Percentiles rank a stretch among this genome's conserved stretches.
Evolutionary conservation across 441 rosid genomes (phyloP).

Genomic region (Monsonia emarginata): DNA sequence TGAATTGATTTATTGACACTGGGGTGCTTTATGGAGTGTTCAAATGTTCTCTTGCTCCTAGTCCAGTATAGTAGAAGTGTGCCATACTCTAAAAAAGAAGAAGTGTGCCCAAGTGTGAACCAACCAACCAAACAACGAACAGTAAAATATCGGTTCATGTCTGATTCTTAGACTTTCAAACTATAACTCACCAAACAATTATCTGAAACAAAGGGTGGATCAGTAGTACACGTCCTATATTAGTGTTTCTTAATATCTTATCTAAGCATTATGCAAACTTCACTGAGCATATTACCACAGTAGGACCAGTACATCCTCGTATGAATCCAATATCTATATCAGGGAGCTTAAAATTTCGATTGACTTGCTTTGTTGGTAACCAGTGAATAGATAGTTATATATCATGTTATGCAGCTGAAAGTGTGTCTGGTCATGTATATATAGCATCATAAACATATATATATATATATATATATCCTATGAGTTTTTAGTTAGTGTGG

Average conservation of each 20-base stretch:
- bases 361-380: not conserved
- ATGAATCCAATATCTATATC: not conserved
- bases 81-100: not conserved
- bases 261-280: not conserved
- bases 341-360: not conserved
- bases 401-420: not conserved
- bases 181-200: not conserved
- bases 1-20: not conserved
- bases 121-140: not conserved
- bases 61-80: not conserved
- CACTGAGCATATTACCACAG: not conserved
- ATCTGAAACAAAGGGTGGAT: not conserved
- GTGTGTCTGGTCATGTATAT: not conserved
- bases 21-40: not conserved
- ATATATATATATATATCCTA: not conserved
- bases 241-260: not conserved
- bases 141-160: not conserved
- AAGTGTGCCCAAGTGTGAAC: not conserved
- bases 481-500: not conserved
- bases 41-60: not conserved
- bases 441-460: not conserved
- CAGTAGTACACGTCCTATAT: not conserved
- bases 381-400: not conserved
- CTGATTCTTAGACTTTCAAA: no score
- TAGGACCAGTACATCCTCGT: not conserved